Evolutionary conservation across 306 rosid genomes (phyloP), one percentile per base, ranked within the genome.

Genomic region (Sicyos baderoa): DNA sequence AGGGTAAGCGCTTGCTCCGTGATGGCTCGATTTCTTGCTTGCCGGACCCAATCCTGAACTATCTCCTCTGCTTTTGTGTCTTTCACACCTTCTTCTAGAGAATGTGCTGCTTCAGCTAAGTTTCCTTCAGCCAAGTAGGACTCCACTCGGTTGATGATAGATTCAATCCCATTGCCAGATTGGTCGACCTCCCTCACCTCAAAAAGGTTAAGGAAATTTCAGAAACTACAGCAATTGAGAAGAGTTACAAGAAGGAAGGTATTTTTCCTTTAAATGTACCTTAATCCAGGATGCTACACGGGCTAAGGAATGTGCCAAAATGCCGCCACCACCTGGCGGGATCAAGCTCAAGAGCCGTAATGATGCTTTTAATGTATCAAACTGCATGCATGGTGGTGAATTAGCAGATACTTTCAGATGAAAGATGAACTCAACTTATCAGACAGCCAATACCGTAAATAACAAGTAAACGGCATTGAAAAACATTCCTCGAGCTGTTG

Each of bases 1-100:
- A 90, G 81, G 42, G 87, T 79, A 45, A 94, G 82, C 70, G 95
- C 97, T 82, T 94, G 99, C 84, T 94, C 99, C 12, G 99, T 79
- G 56, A 94, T 86, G 78, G 97, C 99, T 71, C 99, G 83, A 84
- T 90, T 90, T 79, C 97, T 86, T 44, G 90, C 95, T 61, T 70
- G 84, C 76, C 77, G 82, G 75, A 75, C 88, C 96, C 97, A 90
- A 50, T 82, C 91, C 5, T 84, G 79, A 32, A 81, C 91, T 60
- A 84, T 72, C 72, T 86, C 95, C 68, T 84, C 82, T 19, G 99
- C 94, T 80, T 83, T 76, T 42, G 95, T 88, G 81, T 80, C 91
- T 76, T 75, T 82, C 14, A 90, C 96, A 32, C 90, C 87, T 68
- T 90, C 97, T 85, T 94, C 99, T 42, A 90, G 89, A 76, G 67